phyloP scores from a whole-genome alignment of 176 grass and related monocot species.

The Carex pumila region DNA sequence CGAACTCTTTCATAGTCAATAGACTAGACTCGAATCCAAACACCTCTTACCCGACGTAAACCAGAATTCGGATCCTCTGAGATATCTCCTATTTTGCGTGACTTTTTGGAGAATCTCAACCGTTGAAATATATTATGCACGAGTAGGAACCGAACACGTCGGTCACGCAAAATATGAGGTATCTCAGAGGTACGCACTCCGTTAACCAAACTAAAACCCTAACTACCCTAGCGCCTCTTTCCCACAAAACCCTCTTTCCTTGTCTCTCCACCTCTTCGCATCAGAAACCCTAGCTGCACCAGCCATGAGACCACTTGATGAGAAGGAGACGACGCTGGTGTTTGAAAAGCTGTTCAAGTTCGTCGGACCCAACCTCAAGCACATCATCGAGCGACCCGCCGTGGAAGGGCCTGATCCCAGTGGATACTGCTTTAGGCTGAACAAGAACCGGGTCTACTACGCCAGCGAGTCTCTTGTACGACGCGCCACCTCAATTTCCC shows the following conservation, averaged over 20 bases:
- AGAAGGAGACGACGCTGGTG: constrained; percentile 74
- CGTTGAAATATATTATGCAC: no score
- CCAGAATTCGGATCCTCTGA: no score
- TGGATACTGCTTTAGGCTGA: constrained; percentile 78
- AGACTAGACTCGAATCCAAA: no score
- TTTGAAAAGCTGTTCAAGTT: constrained; percentile 96
- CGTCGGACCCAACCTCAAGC: constrained; percentile 74
- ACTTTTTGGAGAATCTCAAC: no score
- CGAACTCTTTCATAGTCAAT: no score
- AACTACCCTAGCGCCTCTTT: neutral
- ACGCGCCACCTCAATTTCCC: constrained; percentile 51
- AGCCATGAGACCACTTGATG: constrained; percentile 76
- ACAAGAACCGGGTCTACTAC: constrained; percentile 88
- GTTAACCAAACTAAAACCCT: constrained; percentile 11
- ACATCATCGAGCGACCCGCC: constrained; percentile 62
- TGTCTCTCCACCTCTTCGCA: neutral
- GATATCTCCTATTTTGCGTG: no score
- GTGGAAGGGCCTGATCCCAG: constrained; percentile 48
- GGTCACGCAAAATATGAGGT: no score
- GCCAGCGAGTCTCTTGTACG: constrained; percentile 64
- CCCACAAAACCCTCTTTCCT: neutral
- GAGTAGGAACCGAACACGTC: no score
- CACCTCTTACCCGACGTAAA: no score
- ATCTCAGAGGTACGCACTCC: no score
- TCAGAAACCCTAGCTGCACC: constrained; percentile 24